Conservation (phyloP, 495 filamentous ascomycete genomes). For the Wilcoxina mikolae region DNA sequence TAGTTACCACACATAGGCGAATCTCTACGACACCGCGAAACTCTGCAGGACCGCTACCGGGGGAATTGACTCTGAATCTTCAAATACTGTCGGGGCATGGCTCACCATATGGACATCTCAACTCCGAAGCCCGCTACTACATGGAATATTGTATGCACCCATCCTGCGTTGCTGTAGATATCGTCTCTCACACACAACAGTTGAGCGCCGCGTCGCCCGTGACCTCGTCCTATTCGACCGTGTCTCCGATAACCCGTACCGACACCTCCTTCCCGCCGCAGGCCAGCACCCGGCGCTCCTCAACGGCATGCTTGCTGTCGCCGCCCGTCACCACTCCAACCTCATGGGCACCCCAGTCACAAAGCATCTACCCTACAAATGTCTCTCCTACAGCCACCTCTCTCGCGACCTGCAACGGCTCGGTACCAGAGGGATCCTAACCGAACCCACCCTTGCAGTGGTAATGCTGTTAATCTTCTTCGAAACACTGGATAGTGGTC, state of each 20-base stretch:
- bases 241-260: slow-evolving; percentile 25
- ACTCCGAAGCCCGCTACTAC: slow-evolving; percentile 18
- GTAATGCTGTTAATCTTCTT: slow-evolving; percentile 27
- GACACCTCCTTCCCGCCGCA: slow-evolving; percentile 22
- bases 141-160: slow-evolving; percentile 19
- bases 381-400: slow-evolving; percentile 15
- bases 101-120: slow-evolving; percentile 14
- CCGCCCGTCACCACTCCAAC: slow-evolving; percentile 26
- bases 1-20: background rate
- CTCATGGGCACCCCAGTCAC: slow-evolving; percentile 15
- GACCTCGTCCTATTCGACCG: slow-evolving; percentile 28
- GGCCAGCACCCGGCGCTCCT: slow-evolving; percentile 23
- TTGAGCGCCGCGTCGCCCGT: slow-evolving; percentile 23
- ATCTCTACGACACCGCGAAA: background rate
- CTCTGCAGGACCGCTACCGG: background rate
- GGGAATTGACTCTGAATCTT: background rate
- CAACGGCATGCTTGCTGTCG: slow-evolving; percentile 24
- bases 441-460: slow-evolving; percentile 24
- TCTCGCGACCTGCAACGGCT: slow-evolving; percentile 16
- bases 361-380: slow-evolving; percentile 21
- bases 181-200: slow-evolving; percentile 2
- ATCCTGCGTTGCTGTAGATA: slow-evolving; percentile 9
- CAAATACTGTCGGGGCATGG: background rate
- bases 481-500: slow-evolving; percentile 26
- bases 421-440: slow-evolving; percentile 9